Evolutionary conservation across 73 alveolate species (phyloP), one percentile per base, ranked within the genome.

Genomic region (Paramecium bursaria): DNA sequence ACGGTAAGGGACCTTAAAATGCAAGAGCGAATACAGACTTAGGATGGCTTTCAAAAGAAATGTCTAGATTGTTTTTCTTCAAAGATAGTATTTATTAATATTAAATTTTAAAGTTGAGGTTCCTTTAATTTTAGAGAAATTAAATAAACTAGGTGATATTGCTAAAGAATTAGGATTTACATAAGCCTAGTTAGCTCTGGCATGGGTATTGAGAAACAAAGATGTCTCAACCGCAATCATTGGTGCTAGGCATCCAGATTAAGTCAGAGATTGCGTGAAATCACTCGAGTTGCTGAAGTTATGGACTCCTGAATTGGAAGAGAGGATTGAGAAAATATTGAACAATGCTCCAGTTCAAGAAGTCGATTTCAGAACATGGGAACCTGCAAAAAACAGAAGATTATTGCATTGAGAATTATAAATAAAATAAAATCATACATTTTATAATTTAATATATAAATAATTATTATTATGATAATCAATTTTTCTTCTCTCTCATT

Each of bases 211-310:
- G 73, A 88, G 50, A 27, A 93, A 95, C 53, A 86, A 85, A 44
- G 97, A 95, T 74, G 95, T 95, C 5, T 85, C 95, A 33, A 90
- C 99, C 10, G 96, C 95, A 26, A 92, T 95, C 6, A 51, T 93
- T n/a, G 98, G 99, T 0, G 98, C 97, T 25, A 91, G 94, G 35
- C 86, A 79, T 86, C 90, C 87, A 33, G 74, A 86, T 23, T 91
- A 96, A 79, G 75, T 96, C 22, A 94, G 87, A 48, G 98, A 95
- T 67, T 93, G 91, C 60, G 57, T 96, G 42, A 85, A 85, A 21
- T 91, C 98, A 22, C 22, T 95, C 10, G 98, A 91, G n/a, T 73
- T 95, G 23, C 74, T 77, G 79, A 61, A 87, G 11, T 94, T 93
- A 57, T 86, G 95, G 88, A 91, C 73, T 39, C 87, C 87, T 2